Evolutionary conservation across 225 moss, liverwort and hornwort species (phyloP), one percentile per base, ranked within the genome.

Genomic region (Antitrichia curtipendula): DNA sequence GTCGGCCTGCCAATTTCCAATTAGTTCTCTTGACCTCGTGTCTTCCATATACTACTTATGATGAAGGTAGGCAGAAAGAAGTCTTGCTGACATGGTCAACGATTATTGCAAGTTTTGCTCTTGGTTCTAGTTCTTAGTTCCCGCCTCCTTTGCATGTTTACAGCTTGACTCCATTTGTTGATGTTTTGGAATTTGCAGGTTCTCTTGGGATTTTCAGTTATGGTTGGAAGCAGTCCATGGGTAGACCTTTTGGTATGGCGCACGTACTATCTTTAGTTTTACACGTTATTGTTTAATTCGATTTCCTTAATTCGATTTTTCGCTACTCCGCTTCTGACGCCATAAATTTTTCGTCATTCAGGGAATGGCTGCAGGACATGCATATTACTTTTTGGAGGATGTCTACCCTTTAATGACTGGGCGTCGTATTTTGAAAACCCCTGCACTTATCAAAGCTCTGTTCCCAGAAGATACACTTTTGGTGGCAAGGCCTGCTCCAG

Each of bases 151-250:
- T 38, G 27, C 32, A 85, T 66, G 47, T 75, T 78, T 75, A 75
- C 69, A 73, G 65, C 60, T 54, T 75, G 75, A 45, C 52, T 28
- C 57, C n/a, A 28, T 53, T 81, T 65, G 80, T 65, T 78, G 79
- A 85, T 85, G 58, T 81, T 75, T 60, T 86, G 88, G 75, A 71
- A 49, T 75, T 80, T 89, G 88, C 94, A 98, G 98, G 98, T 98
- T 70, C 92, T 98, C 84, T 86, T 98, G 90, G 95, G 96, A 31
- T 98, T 98, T 82, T 98, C 98, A 57, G 91, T 97, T 38, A 98
- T 98, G 98, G 98, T 98, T 76, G 98, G 95, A 81, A 98, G 98
- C 94, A 98, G 97, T 61, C 97, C 98, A 52, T 98, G 98, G 98
- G 98, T 98, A 83, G 98, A 98, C 87, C 95, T 98, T 84, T 88